Base-by-base conservation (phyloP, 2,329 filamentous ascomycete species). In the Botrytis deweyae region DNA sequence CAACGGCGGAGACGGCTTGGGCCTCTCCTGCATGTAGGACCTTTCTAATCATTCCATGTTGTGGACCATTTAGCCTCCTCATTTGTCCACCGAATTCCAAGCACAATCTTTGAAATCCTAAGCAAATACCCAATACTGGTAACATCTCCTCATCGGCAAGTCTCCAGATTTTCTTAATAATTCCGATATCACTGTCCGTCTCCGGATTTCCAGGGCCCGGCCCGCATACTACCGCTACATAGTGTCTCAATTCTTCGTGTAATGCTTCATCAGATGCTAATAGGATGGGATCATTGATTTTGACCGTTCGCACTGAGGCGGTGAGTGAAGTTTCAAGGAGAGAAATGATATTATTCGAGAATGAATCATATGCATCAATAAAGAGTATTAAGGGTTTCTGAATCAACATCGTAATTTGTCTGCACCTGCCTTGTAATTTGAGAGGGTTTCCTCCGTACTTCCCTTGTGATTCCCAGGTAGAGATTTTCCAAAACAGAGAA, bases 351-450 rank as follows among this genome's bases (percentile, higher is more conserved):
- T 98, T 98, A 84, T 97, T 95, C 72, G 94, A 93, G 83, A 98
- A 99, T 61, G 95, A 98, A 84, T 99, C 96, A 83, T 97, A 97
- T 76, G 95, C 95, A 82, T 98, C 96, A 78, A 99, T 87, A 83
- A 97, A 97, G 76, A 98, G 89, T 76, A 98, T 92, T 29, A 78
- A 73, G 61, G 81, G 78, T 74, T 81, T 80, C 12, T 75, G 71
- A 22, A 75, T 73, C 67, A 72, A 70, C 80, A 81, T 81, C 74
- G 74, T 79, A 72, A 79, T 22, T 36, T 20, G 33, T 70, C 22
- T 62, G 68, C 40, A 46, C 40, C 49, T 58, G 66, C n/a, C 49
- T 58, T 58, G n/a, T 36, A 29, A 29, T 68, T 58, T 55, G 20
- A 16, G 9, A 4, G 9, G 16, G 49, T 33, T 44, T 49, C 38